Evolutionary conservation across 2,329 filamentous ascomycete species (phyloP).

Genomic region (Botrytis byssoidea): DNA sequence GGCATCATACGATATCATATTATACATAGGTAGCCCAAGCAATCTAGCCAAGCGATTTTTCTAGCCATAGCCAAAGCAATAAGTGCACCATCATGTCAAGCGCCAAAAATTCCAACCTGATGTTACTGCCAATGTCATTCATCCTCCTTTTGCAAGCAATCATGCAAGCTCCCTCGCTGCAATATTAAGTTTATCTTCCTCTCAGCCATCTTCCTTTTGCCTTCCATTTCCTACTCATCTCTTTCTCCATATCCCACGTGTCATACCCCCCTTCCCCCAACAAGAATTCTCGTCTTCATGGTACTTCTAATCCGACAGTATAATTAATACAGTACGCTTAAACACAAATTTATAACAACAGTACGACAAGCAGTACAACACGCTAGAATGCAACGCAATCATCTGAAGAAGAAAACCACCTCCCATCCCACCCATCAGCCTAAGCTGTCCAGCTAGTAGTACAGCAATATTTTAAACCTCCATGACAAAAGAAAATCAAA

Average conservation of each 20-base stretch:
- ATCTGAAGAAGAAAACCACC: not conserved
- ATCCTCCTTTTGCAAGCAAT: not conserved
- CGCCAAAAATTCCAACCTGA: not conserved
- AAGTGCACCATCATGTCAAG: not conserved
- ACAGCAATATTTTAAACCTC: not conserved
- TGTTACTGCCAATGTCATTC: not conserved
- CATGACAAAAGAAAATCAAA: not conserved
- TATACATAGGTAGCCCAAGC: not conserved
- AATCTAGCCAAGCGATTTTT: not conserved
- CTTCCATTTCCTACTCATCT: too few relatives aligned
- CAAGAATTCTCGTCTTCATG: not conserved
- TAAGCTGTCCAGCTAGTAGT: not conserved
- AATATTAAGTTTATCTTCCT: not conserved
- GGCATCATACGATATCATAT: not conserved
- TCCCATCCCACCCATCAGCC: not conserved
- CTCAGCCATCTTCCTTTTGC: not conserved
- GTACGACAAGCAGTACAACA: not conserved
- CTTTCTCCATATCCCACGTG: not conserved
- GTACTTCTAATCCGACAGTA: not conserved
- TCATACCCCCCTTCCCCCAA: not conserved
- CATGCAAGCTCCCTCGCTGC: not conserved
- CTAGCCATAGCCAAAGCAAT: slow-evolving; percentile 13
- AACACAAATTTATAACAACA: not conserved
- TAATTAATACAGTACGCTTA: not conserved
- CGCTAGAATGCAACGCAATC: slow-evolving; percentile 1